A percentile compares a stretch with the other conserved stretches of the same genome.
These are phyloP conservation scores for Pythium guiyangense DNA, from an alignment of 352 stramenopile genomes.

Conservation along the genomic window DNA sequence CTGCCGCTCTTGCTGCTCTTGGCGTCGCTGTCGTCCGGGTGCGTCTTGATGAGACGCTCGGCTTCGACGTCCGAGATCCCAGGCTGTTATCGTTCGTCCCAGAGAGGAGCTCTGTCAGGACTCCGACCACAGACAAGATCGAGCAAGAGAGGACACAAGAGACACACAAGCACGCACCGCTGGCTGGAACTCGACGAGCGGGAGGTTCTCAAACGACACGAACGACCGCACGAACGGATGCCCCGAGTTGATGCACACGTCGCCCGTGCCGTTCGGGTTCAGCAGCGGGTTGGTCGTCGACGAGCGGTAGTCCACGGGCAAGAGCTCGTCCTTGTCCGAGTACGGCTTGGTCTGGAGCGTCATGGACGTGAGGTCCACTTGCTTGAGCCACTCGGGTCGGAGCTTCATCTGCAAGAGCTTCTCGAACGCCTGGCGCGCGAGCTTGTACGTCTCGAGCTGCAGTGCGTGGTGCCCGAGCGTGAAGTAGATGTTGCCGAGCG, in stretches of 20 bases:
- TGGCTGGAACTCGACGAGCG: constrained; percentile 93
- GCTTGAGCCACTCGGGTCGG: constrained; percentile 72
- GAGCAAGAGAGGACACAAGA: background rate
- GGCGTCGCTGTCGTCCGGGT: constrained; percentile 33
- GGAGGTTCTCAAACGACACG: constrained; percentile 94
- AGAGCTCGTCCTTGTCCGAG: constrained; percentile 89
- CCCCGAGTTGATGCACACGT: constrained; percentile 91
- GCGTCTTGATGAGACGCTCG: constrained; percentile 68
- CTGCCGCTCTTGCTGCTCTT: constrained; percentile 12
- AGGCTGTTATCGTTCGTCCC: constrained; percentile 18
- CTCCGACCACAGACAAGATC: background rate
- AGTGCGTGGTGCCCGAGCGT: constrained; percentile 91
- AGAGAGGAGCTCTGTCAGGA: no score
- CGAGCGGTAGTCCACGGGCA: constrained; percentile 95
- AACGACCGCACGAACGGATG: constrained; percentile 95
- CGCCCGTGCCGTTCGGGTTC: constrained; percentile 83
- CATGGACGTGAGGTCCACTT: constrained; percentile 91
- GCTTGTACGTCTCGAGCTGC: constrained; percentile 90
- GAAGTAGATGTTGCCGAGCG: constrained; percentile 90
- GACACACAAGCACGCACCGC: constrained; percentile 23
- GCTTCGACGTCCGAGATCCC: constrained; percentile 82
- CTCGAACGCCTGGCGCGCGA: constrained; percentile 92
- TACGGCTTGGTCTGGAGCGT: constrained; percentile 92
- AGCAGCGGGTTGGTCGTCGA: constrained; percentile 91
- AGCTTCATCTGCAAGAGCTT: constrained; percentile 89